Base-by-base conservation (phyloP, 1,284 basidiomycete species). In the Xerocomus cyaneibrunnescens region DNA sequence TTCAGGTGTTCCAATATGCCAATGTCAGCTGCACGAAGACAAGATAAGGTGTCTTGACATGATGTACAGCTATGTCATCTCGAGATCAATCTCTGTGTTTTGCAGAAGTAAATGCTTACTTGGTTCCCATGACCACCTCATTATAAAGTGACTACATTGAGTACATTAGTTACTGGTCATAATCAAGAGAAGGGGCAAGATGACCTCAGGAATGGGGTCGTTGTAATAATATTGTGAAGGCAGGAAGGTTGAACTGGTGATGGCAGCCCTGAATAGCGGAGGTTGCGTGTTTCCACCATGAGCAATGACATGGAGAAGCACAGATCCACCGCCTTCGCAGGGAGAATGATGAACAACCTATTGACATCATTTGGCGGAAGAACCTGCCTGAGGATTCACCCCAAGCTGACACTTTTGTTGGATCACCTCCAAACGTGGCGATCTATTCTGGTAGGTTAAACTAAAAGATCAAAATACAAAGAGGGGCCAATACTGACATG, bases 301-400 rank as follows among this genome's bases (percentile, higher is more conserved):
- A 2, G 52, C 52, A 36, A 53, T 17, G n/a, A 55, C 31, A 7
- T 53, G 52, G 21, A 50, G 52, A 19, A 53, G 21, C 32, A 53
- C 45, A 14, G 52, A 53, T 22, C 52, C 52, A 27, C 3, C 52
- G 3, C 53, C 52, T 50, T 38, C 30, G 16, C 31, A 31, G n/a
- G 19, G 19, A 50, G 34, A 16, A 8, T 30, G 3, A 23, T n/a
- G 12, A 30, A 36, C 8, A 14, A 1, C 19, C n/a, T 21, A 28
- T 3, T n/a, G 2, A 2, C 7, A 14, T 23, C 28, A 10, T 43
- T 34, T 22, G 22, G 17, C 10, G 17, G 8, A 17, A 7, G n/a
- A n/a, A 23, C 61, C 34, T 39, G 61, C 68, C 68, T 21, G 71
- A 61, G 16, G 66, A 66, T 41, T 63, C 43, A 3, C 70, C 70